Base-by-base conservation (phyloP, 371 early-diverging fungal genomes). In the Mortierella sp. region DNA sequence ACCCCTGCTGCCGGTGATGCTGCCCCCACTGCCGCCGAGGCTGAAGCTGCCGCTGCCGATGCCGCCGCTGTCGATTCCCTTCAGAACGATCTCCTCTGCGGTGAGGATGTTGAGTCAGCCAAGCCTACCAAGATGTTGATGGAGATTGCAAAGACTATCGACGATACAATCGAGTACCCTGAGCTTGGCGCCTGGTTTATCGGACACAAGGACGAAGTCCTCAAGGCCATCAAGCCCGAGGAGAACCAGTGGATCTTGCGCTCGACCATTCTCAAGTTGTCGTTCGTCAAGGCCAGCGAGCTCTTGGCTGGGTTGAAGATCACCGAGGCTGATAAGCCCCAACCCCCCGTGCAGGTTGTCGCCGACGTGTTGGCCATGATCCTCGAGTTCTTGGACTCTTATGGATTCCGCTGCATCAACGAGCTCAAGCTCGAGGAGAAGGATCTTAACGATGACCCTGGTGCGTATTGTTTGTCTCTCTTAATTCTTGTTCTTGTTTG, bases 111-210 rank as follows among this genome's bases (percentile, higher is more conserved):
- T 10, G 86, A 85, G 72, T 85, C 86, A 3, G 86, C 86, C 61
- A 85, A 85, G 77, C 86, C 86, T 1, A 85, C 86, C n/a, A 85
- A 85, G 75, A 85, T 81, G 86, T 34, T 85, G 72, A 85, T 85
- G 86, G 86, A 85, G 0, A 85, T 85, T 74, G 86, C 86, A 26
- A 85, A 85, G 71, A 16, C 76, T 0, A 76, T 85, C 28, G 86
- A 85, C 74, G 74, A 34, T 6, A 81, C 71, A 8, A 73, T 85
- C 26, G 86, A 81, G 55, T 81, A 85, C 44, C 86, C 82, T 24
- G 53, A 43, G 0, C 43, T 85, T 11, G 86, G 86, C 1, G 4
- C 1, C 13, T 85, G 86, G 86, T 78, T 85, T 24, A 24, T 61
- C 2, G n/a, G 37, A 2, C 86, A 85, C 64, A 85, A 85, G 72